Base-by-base conservation (phyloP, 2,329 filamentous ascomycete species). In the Chaetomium olivaceum region DNA sequence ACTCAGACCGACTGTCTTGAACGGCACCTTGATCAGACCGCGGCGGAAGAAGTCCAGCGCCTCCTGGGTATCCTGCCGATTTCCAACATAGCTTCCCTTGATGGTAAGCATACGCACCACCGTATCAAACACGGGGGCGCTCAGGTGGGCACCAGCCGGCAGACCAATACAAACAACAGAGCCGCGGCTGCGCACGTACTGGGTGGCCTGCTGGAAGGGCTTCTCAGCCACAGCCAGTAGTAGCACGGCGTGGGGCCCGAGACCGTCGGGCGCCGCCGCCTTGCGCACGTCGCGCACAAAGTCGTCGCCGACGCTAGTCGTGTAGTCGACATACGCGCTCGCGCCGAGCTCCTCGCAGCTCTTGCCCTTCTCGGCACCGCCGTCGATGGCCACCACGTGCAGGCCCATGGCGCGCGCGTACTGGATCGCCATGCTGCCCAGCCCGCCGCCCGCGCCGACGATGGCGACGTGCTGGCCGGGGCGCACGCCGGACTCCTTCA, bases 381-480 rank as follows among this genome's bases (percentile, higher is more conserved):
- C 87, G 73, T 97, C 93, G 71, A 97, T 93, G 72, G 89, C 92
- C 73, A 97, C 89, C 70, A 87, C 82, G 69, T 88, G 83, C 60
- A 96, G 81, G 66, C 93, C 92, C 93, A 97, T 96, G 51, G 93
- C 93, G 78, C 89, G 91, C 62, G 91, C 92, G 79, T 96, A 97
- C 80, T 97, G 93, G 72, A 90, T 83, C 25, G 92, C 92, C 70
- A 96, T 81, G 63, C 73, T 70, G 36, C 90, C 90, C 51, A 93
- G 82, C 66, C 90, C 90, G 76, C 91, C 90, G 68, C 90, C 90
- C 23, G 90, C 90, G 74, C 91, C 91, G 62, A 91, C 88, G 69
- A 93, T 87, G 63, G 89, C 89, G 31, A 93, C 85, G 52, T 83
- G 89, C 77, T 92, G 86, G 7, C 90, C 91, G 0, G 89, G 85